Percentiles rank a stretch among this genome's conserved stretches.
These are phyloP conservation scores for Lachnellula hyalina DNA, from an alignment of 2,329 filamentous ascomycete species.

Conservation along the genomic window DNA sequence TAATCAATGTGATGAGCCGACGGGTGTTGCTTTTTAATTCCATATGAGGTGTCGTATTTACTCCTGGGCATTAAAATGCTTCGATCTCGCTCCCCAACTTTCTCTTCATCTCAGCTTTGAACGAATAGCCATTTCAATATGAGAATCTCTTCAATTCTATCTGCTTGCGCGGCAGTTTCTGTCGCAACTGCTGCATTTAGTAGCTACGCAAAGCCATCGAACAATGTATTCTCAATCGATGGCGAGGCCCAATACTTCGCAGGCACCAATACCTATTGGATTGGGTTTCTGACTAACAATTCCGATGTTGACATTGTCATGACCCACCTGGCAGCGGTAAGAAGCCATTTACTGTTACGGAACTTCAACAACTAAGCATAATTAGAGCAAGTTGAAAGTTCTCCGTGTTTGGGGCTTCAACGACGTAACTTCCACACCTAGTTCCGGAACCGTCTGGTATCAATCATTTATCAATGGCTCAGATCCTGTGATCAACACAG, in stretches of 20 bases:
- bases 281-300: slow-evolving; percentile 47
- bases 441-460: slow-evolving; percentile 39
- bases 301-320: slow-evolving; percentile 49
- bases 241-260: slow-evolving; percentile 44
- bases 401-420: slow-evolving; percentile 61
- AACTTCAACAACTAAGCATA: neutral
- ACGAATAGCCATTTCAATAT: slow-evolving; percentile 3
- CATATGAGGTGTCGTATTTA: neutral
- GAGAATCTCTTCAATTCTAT: slow-evolving; percentile 7
- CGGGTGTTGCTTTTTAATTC: neutral
- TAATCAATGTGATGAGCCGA: slow-evolving; percentile 3
- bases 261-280: slow-evolving; percentile 53
- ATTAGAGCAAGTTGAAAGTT: slow-evolving; percentile 49
- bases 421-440: slow-evolving; percentile 41
- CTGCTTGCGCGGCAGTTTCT: slow-evolving; percentile 2
- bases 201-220: slow-evolving; percentile 22
- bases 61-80: neutral
- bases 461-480: slow-evolving; percentile 38
- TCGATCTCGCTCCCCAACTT: neutral
- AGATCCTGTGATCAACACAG: slow-evolving; percentile 57
- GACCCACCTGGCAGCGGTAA: slow-evolving; percentile 38
- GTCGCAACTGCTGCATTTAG: slow-evolving; percentile 7
- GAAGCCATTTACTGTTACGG: neutral
- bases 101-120: neutral
- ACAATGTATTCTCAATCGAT: slow-evolving; percentile 37